Base-by-base conservation (phyloP, 106 monocot species). In the Acorus calamus region DNA sequence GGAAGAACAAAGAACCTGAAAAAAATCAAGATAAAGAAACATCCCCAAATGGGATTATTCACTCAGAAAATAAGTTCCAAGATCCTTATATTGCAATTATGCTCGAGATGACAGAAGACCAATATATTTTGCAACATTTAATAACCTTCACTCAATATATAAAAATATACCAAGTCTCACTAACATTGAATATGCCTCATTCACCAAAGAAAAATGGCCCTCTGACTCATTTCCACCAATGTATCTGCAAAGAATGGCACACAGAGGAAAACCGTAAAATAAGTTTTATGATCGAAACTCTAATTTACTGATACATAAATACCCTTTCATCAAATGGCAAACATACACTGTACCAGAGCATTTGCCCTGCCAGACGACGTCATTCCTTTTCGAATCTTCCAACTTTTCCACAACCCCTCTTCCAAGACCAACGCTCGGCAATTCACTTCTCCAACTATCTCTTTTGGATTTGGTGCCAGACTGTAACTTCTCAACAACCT, bases 321-420 rank as follows among this genome's bases (percentile, higher is more conserved):
- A 3, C 7, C 28, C 54, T 13, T 52, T 45, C 28, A 11, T 10
- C 3, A 65, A 58, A 42, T 57, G 14, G 44, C 8, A 66, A 43
- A 80, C 87, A 68, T 88, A 98, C 96, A 98, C 87, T 72, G 96
- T 91, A 64, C 96, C 96, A 55, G 96, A 98, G 71, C 96, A 98
- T 85, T 83, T 87, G 13, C 96, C 96, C 57, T 79, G 78, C 96
- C 96, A 98, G 47, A 42, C 49, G 45, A 73, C 82, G 73, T 98
- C 96, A 62, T 77, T 87, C 62, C 68, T 73, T 71, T 81, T 98
- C 42, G 78, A 74, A 44, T 77, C 79, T 74, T 83, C 67, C 62
- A 98, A 77, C 43, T 87, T 78, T 50, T 75, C 69, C 54, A 83
- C 50, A 46, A 79, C 87, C 57, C 49, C 78, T 64, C 68, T 71